Evolutionary conservation across 176 grass and related monocot genomes (phyloP).

Genomic region (Paspalum vaginatum): DNA sequence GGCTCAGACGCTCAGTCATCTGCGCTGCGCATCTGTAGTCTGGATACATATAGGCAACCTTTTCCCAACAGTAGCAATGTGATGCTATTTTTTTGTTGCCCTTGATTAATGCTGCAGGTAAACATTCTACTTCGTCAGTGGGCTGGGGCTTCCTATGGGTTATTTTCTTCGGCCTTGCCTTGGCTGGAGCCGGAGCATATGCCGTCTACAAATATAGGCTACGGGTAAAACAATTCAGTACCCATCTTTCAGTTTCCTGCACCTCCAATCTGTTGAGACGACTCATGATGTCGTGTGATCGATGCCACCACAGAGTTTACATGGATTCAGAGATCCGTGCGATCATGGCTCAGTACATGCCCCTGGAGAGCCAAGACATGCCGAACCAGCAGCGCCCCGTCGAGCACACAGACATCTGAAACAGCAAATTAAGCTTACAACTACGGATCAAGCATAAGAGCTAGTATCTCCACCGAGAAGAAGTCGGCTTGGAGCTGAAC

Average conservation of each 20-base stretch:
- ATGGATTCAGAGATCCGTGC: constrained; percentile 96
- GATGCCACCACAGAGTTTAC: constrained; percentile 59
- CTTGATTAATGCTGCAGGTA: constrained; percentile 39
- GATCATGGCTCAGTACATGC: constrained; percentile 98
- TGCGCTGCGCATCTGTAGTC: background rate
- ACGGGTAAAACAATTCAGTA: constrained; percentile 56
- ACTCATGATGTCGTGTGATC: background rate
- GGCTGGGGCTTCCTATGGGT: constrained; percentile 87
- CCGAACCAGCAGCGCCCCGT: constrained; percentile 48
- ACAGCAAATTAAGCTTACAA: background rate
- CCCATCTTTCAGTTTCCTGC: background rate
- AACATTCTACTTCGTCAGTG: constrained; percentile 44
- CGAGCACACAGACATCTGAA: constrained; percentile 68
- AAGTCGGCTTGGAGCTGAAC: background rate
- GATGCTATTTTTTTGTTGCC: background rate
- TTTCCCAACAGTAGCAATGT: background rate
- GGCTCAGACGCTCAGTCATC: background rate
- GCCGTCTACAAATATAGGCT: constrained; percentile 89
- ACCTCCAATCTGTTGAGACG: background rate
- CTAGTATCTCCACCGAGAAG: background rate
- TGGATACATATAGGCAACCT: background rate
- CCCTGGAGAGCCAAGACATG: constrained; percentile 69
- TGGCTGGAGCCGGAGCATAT: constrained; percentile 73
- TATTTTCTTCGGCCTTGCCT: constrained; percentile 73
- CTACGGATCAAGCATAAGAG: constrained; percentile 17